These are phyloP conservation scores for Termitomyces sp. DNA, from an alignment of 768 basidiomycete genomes.

Conservation along the genomic window DNA sequence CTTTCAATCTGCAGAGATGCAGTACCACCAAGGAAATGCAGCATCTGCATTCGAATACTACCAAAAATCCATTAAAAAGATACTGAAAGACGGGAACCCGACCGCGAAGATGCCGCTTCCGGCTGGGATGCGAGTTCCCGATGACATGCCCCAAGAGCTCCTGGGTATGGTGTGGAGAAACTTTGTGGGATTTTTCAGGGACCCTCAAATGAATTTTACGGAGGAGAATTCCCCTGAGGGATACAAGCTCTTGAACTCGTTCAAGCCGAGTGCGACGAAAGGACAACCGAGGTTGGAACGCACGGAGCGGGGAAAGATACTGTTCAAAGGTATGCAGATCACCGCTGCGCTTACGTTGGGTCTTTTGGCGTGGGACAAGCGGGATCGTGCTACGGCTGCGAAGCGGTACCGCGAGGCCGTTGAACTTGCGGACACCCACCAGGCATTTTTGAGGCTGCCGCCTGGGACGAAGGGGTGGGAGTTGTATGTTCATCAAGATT, in stretches of 20 bases:
- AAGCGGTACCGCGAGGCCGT: conserved; percentile 26
- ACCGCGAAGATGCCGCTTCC: conserved; percentile 12
- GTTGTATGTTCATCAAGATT: conserved; percentile 14
- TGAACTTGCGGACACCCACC: conserved; percentile 21
- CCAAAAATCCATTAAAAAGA: conserved; percentile 21
- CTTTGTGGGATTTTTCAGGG: conserved; percentile 22
- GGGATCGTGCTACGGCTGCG: conserved; percentile 24
- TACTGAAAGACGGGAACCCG: conserved; percentile 21
- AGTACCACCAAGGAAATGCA: neutral
- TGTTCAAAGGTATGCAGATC: conserved; percentile 27
- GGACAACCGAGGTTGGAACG: conserved; percentile 16
- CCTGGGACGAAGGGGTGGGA: conserved; percentile 18
- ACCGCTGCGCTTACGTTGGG: conserved; percentile 22
- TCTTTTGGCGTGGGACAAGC: conserved; percentile 24
- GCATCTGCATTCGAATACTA: conserved; percentile 21
- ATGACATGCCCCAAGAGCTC: conserved; percentile 17
- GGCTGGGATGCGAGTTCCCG: conserved; percentile 1
- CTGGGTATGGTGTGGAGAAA: conserved; percentile 22
- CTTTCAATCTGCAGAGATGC: neutral
- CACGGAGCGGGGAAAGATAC: conserved; percentile 15
- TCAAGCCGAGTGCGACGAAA: conserved; percentile 16
- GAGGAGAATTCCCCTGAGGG: conserved; percentile 21
- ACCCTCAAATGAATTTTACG: conserved; percentile 14
- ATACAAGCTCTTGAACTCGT: conserved; percentile 22
- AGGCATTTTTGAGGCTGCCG: conserved; percentile 11